phyloP scores from a whole-genome alignment of 2,329 filamentous ascomycete species.

The Chaetomium strumarium region DNA sequence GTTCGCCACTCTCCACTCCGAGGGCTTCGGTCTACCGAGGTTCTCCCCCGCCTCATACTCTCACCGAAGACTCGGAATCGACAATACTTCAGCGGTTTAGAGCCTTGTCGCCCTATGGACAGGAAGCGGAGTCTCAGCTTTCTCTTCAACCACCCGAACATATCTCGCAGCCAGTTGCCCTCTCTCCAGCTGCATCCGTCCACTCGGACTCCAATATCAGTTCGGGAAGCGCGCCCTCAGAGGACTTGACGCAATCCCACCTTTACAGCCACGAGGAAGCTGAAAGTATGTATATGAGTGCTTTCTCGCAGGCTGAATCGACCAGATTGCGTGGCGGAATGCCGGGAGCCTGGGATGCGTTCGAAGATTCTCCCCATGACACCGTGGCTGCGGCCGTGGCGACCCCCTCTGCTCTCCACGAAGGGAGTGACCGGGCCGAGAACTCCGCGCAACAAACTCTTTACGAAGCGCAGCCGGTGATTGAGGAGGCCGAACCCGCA shows the following conservation, averaged over 20 bases:
- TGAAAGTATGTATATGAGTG: slow-evolving; percentile 82
- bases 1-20: slow-evolving; percentile 43
- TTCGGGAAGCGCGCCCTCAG: slow-evolving; percentile 29
- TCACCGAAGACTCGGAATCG: slow-evolving; percentile 29
- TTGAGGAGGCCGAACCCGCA: slow-evolving; percentile 15
- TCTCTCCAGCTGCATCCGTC: slow-evolving; percentile 20
- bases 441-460: not conserved
- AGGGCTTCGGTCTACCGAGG: slow-evolving; percentile 39
- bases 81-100: slow-evolving; percentile 26
- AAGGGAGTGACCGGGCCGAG: not conserved
- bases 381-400: not conserved
- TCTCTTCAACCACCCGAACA: slow-evolving; percentile 27
- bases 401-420: not conserved
- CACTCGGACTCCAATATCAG: slow-evolving; percentile 26
- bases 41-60: not conserved
- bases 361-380: slow-evolving; percentile 24
- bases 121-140: slow-evolving; percentile 35
- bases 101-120: slow-evolving; percentile 30
- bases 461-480: not conserved
- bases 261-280: slow-evolving; percentile 75
- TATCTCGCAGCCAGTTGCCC: slow-evolving; percentile 1
- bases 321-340: slow-evolving; percentile 34
- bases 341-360: slow-evolving; percentile 48
- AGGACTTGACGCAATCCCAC: slow-evolving; percentile 58
- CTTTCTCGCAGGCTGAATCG: slow-evolving; percentile 47